phyloP scores from a whole-genome alignment of 225 moss, liverwort and hornwort genomes.

The Antitrichia curtipendula region DNA sequence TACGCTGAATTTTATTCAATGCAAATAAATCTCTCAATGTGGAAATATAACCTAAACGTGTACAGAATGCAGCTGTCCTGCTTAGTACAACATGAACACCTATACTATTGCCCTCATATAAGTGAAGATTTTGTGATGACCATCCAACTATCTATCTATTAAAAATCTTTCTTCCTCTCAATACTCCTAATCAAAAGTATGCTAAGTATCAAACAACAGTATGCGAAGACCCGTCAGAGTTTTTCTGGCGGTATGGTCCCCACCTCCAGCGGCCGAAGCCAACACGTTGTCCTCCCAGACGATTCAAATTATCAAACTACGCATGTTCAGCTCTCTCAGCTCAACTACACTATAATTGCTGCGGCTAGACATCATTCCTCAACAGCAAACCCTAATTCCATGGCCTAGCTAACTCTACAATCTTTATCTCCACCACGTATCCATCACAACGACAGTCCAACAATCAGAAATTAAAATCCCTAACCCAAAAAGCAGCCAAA shows the following conservation, averaged over 20 bases:
- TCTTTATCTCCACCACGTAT: background rate
- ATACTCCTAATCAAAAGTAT: background rate
- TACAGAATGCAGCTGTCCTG: background rate
- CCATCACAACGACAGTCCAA: background rate
- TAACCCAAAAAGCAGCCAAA: background rate
- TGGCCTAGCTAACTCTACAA: background rate
- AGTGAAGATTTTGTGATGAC: background rate
- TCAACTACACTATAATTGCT: background rate
- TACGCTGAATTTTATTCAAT: background rate
- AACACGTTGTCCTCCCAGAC: constrained; percentile 38
- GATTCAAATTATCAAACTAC: constrained; percentile 23
- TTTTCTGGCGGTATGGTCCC: constrained; percentile 39
- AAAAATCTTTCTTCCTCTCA: background rate
- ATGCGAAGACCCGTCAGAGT: constrained; percentile 32
- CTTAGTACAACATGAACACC: background rate
- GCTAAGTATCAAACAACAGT: background rate
- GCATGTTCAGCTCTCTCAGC: background rate
- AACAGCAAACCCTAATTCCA: background rate
- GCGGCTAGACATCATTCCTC: background rate
- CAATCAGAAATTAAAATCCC: background rate
- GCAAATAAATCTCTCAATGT: background rate
- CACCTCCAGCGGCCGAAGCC: constrained; percentile 33
- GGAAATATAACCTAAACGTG: background rate
- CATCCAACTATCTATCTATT: background rate
- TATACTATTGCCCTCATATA: background rate